Conservation (phyloP, 371 early-diverging fungal genomes). For the Mucor mucedo region DNA sequence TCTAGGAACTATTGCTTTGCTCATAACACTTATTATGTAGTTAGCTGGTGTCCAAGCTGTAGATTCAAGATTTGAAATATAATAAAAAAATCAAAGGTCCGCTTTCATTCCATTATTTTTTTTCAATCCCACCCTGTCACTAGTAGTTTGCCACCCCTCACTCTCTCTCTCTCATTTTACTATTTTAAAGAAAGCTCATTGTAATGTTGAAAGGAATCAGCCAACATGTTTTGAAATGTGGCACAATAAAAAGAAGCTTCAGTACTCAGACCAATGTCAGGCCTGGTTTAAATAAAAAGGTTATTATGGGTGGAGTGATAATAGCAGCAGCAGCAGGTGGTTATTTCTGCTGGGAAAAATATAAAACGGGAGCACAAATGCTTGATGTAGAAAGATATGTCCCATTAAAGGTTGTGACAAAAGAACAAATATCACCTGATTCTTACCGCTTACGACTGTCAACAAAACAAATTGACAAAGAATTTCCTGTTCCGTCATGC, state of each 20-base stretch:
- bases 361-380: slow-evolving; percentile 11
- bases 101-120: background rate
- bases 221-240: background rate
- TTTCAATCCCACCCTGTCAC: slow-evolving; percentile 1
- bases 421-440: slow-evolving; percentile 39
- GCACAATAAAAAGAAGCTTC: background rate
- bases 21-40: slow-evolving; percentile 21
- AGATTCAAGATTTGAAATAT: slow-evolving; percentile 18
- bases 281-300: background rate
- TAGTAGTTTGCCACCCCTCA: background rate
- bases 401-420: slow-evolving; percentile 30
- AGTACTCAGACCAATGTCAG: background rate
- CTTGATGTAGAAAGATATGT: slow-evolving; percentile 35
- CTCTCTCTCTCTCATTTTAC: background rate
- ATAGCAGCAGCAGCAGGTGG: background rate
- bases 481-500: slow-evolving; percentile 54
- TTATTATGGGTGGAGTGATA: background rate
- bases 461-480: slow-evolving; percentile 20
- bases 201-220: slow-evolving; percentile 5
- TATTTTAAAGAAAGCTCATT: background rate
- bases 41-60: slow-evolving; percentile 28
- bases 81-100: slow-evolving; percentile 27
- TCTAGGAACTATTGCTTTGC: slow-evolving; percentile 26
- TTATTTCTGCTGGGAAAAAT: slow-evolving; percentile 22
- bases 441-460: slow-evolving; percentile 39